These are phyloP conservation scores for Suillus ampliporus DNA, from an alignment of 768 basidiomycete species.

Conservation along the genomic window DNA sequence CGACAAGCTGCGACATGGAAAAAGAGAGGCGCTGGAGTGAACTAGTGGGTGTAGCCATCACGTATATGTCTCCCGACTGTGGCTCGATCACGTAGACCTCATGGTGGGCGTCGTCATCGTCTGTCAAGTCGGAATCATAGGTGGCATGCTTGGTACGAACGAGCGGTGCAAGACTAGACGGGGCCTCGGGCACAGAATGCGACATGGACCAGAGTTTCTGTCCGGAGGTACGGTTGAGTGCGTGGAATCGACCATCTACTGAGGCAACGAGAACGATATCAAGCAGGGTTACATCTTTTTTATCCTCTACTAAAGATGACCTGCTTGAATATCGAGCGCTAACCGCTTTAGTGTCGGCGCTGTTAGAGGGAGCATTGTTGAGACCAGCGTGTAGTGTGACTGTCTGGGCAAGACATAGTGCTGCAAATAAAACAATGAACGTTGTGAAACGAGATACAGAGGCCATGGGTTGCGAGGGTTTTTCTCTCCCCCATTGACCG, in stretches of 20 bases:
- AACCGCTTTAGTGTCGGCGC: constrained; percentile 18
- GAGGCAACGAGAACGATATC: constrained; percentile 91
- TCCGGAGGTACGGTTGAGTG: constrained; percentile 86
- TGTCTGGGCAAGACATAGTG: constrained; percentile 39
- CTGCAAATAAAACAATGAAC: constrained; percentile 31
- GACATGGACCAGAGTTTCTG: constrained; percentile 89
- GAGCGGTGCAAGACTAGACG: constrained; percentile 71
- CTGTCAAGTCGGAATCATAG: constrained; percentile 58
- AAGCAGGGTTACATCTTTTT: constrained; percentile 63
- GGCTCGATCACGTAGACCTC: constrained; percentile 96
- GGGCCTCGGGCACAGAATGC: constrained; percentile 52
- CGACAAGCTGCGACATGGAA: constrained; percentile 91
- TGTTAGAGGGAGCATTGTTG: constrained; percentile 35
- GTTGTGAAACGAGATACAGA: constrained; percentile 30
- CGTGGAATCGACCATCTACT: constrained; percentile 95
- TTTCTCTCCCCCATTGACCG: constrained; percentile 34
- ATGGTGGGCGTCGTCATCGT: constrained; percentile 56
- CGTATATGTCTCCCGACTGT: constrained; percentile 91
- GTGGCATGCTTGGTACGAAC: constrained; percentile 72
- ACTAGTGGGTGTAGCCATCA: constrained; percentile 70
- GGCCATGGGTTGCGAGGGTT: constrained; percentile 40
- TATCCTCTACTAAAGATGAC: constrained; percentile 19
- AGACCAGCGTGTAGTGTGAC: constrained; percentile 32
- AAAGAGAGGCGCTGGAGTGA: constrained; percentile 89
- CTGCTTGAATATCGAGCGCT: constrained; percentile 23